Evolutionary conservation across 108 stramenopile species (phyloP).

Genomic region (Epithemia pelagica): DNA sequence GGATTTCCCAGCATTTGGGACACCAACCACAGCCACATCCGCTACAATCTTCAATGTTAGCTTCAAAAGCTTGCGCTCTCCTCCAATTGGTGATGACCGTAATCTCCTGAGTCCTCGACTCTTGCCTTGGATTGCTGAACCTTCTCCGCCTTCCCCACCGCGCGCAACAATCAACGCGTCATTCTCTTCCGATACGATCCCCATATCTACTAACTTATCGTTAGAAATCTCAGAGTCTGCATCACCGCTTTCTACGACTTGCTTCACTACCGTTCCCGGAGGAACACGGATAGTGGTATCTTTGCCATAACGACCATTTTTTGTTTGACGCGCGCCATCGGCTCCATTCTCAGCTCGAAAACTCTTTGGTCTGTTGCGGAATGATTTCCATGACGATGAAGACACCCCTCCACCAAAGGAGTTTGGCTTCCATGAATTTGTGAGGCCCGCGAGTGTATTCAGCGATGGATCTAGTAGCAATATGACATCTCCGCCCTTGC

Average conservation of each 20-base stretch:
- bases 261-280: conserved; percentile 90
- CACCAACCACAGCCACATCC: conserved; percentile 93
- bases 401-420: conserved; percentile 76
- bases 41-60: conserved; percentile 93
- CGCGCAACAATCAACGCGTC: conserved; percentile 47
- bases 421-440: conserved; percentile 70
- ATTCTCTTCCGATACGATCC: conserved; percentile 33
- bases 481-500: conserved; percentile 86
- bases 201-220: conserved; percentile 23
- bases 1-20: conserved; percentile 95
- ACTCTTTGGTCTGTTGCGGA: conserved; percentile 23
- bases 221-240: conserved; percentile 17
- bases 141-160: conserved; percentile 76
- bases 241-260: conserved; percentile 12
- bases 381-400: conserved; percentile 20
- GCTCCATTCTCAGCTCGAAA: conserved; percentile 80
- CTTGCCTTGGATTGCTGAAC: conserved; percentile 51
- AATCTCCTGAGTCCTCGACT: conserved; percentile 68
- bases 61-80: conserved; percentile 72
- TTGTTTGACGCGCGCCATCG: conserved; percentile 75
- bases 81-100: conserved; percentile 51
- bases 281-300: conserved; percentile 83
- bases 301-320: conserved; percentile 60
- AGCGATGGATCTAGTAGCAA: conserved; percentile 72
- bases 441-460: conserved; percentile 84